Evolutionary conservation across 306 rosid genomes (phyloP).

Genomic region (Cucurbita ficifolia): DNA sequence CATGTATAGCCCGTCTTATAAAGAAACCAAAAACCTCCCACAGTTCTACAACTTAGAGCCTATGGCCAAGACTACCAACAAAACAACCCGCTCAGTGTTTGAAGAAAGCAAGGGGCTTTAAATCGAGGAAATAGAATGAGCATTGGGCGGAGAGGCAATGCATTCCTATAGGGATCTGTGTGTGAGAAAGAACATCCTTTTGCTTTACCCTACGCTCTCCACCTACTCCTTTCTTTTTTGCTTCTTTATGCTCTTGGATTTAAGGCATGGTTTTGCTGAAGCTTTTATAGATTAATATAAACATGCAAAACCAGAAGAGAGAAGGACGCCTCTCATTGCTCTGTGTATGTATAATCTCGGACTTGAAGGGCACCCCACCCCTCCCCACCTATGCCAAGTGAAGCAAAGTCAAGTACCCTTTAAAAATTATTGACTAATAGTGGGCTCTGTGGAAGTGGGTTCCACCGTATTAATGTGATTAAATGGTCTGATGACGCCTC

Average conservation of each 20-base stretch:
- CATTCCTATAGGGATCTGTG: constrained; percentile 80
- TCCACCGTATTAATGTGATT: constrained; percentile 22
- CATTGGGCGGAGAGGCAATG: constrained; percentile 24
- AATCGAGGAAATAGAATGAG: constrained; percentile 67
- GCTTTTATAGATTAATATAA: constrained; percentile 1
- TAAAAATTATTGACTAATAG: constrained; percentile 12
- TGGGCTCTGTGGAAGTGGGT: constrained; percentile 11
- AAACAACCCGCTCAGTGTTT: background rate
- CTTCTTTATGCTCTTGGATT: constrained; percentile 18
- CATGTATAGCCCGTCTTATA: constrained; percentile 21
- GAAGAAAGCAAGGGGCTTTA: constrained; percentile 40
- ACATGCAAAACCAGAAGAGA: constrained; percentile 1
- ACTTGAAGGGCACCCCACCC: background rate
- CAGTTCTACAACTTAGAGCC: constrained; percentile 29
- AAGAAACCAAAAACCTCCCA: constrained; percentile 14
- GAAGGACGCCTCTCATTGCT: background rate
- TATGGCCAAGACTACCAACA: background rate
- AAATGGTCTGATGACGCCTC: constrained; percentile 1
- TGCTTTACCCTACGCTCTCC: constrained; percentile 29
- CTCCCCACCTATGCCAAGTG: background rate
- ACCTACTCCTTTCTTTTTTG: constrained; percentile 16
- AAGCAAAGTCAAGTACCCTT: background rate
- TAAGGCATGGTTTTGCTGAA: background rate
- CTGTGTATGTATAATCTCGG: background rate
- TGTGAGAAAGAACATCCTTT: constrained; percentile 64